Evolutionary conservation across 768 basidiomycete species (phyloP).

Genomic region (Naganishia vishniacii): DNA sequence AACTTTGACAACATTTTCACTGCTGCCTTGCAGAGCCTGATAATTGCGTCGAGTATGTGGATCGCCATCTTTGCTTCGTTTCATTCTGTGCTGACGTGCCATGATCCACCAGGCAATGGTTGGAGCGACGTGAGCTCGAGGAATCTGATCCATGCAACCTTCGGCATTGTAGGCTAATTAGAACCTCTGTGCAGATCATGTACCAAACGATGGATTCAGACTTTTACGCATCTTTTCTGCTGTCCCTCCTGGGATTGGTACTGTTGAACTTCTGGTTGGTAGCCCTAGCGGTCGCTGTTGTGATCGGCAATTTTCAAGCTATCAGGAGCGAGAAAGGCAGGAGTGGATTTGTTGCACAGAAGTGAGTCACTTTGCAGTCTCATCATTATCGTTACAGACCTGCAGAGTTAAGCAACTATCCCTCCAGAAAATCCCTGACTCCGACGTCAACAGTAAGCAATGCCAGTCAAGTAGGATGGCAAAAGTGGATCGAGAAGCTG

Average conservation of each 20-base stretch:
- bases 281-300: constrained; percentile 91
- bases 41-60: constrained; percentile 69
- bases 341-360: constrained; percentile 80
- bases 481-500: constrained; percentile 56
- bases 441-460: too few relatives aligned
- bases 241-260: constrained; percentile 76
- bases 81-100: neutral
- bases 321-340: constrained; percentile 72
- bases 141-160: too few relatives aligned
- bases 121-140: constrained; percentile 40
- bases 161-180: too few relatives aligned
- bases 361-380: constrained; percentile 36
- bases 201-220: constrained; percentile 84
- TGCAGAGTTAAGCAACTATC: too few relatives aligned
- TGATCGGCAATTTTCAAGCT: constrained; percentile 75
- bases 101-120: constrained; percentile 39
- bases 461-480: neutral
- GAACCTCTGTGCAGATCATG: constrained; percentile 75
- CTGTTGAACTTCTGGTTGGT: constrained; percentile 82
- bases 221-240: constrained; percentile 77
- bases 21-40: constrained; percentile 72
- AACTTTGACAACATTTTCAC: constrained; percentile 86
- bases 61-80: neutral
- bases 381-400: neutral
- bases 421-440: neutral